Base-by-base conservation (phyloP, 2,329 filamentous ascomycete species). In the Aquanectria penicillioides region DNA sequence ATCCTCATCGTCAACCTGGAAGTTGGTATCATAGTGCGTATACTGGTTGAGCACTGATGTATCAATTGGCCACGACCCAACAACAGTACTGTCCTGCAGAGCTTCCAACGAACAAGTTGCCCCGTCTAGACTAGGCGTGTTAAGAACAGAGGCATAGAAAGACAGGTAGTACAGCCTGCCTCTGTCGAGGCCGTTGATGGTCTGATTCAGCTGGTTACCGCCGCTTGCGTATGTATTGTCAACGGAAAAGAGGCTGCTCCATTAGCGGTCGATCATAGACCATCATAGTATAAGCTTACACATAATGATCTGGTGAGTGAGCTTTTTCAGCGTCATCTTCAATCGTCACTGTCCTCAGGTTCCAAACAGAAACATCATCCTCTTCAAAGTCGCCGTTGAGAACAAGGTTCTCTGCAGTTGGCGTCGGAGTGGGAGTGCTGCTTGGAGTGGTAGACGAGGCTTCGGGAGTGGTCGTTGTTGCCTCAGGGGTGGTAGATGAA, bases 121-220 rank as follows among this genome's bases (percentile, higher is more conserved):
- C 10, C 2, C 25, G 7, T 17, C 33, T 6, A 59, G 20, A 10
- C 15, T 13, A 3, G 46, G 38, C 6, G 23, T 28, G 23, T 20
- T 15, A 26, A 59, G 11, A 12, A 59, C 22, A 17, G 38, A 31
- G 9, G 29, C 50, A 2, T 26, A 40, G 37, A 59, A 59, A 3
- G 37, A 40, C 0, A 59, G 31, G 22, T 44, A 44, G 33, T 28
- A 55, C 5, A 59, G 38, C 8, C 8, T 17, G 4, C 23, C n/a
- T 4, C 25, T 50, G 18, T 56, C 44, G 26, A 59, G 50, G 5
- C 29, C 57, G 25, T 44, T 50, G 31, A 62, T 28, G 18, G 59
- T 59, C 20, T 59, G 59, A 31, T 59, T 62, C 1, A 59, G 23
- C 0, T 52, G 22, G 15, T 59, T 56, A 25, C 59, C 59, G 31